These are phyloP conservation scores for Scalesia atractyloides DNA, from an alignment of 129 eudicot genomes.

Conservation along the genomic window DNA sequence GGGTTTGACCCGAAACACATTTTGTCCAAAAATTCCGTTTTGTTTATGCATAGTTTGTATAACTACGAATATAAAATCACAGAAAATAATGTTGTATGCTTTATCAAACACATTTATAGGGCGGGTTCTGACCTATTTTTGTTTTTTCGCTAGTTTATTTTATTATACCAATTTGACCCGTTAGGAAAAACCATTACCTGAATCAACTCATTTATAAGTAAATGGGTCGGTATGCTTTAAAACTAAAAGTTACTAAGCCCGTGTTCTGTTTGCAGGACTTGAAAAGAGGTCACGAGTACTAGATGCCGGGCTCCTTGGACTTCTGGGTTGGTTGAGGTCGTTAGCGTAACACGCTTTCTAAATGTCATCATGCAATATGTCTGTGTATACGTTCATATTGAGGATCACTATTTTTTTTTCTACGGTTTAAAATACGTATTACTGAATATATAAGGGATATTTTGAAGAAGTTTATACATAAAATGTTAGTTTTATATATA, in stretches of 20 bases:
- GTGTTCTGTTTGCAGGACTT: conserved; percentile 48
- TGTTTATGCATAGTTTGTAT: not conserved
- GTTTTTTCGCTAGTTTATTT: not conserved
- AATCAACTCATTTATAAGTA: not conserved
- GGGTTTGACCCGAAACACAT: not conserved
- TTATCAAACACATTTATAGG: not conserved
- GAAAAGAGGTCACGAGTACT: conserved; percentile 72
- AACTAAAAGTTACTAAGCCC: not conserved
- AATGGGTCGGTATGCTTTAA: not conserved
- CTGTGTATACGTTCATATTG: not conserved
- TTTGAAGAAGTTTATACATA: too few species aligned
- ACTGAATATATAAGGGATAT: not conserved
- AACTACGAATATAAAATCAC: not conserved
- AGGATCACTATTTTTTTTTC: not conserved
- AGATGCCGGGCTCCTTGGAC: conserved; percentile 83
- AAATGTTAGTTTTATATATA: too few species aligned
- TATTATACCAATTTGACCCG: not conserved
- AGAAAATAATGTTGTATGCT: not conserved
- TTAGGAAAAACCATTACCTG: not conserved
- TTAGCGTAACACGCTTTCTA: conserved; percentile 52
- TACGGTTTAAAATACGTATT: not conserved
- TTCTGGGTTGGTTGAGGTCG: conserved; percentile 91
- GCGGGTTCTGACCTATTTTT: not conserved
- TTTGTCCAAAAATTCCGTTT: not conserved
- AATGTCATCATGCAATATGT: conserved; percentile 16